Evolutionary conservation across 768 basidiomycete species (phyloP).

Genomic region (Mycena indigotica): DNA sequence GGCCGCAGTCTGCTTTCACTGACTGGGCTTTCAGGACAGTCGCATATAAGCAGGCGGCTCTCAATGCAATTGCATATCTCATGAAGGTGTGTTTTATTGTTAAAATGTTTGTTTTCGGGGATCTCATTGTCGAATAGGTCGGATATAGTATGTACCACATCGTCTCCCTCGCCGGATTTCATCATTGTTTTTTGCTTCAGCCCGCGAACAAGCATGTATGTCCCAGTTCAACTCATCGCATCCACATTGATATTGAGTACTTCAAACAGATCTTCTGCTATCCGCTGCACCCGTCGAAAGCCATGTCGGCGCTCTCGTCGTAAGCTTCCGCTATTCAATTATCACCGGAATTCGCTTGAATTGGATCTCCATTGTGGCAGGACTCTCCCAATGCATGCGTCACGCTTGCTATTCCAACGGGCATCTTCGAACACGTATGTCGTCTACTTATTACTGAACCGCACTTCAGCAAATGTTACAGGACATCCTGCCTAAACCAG

Average conservation of each 20-base stretch:
- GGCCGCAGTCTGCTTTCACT: neutral
- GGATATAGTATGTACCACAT: slow-evolving; percentile 59
- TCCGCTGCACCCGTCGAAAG: slow-evolving; percentile 72
- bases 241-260: neutral
- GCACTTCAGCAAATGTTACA: too few species aligned
- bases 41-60: slow-evolving; percentile 78
- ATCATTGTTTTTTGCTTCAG: slow-evolving; percentile 32
- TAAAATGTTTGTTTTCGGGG: neutral
- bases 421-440: slow-evolving; percentile 76
- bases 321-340: too few species aligned
- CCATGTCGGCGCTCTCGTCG: slow-evolving; percentile 70
- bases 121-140: slow-evolving; percentile 40
- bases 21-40: slow-evolving; percentile 49
- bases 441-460: too few species aligned
- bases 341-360: too few species aligned
- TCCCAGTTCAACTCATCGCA: slow-evolving; percentile 1
- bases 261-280: slow-evolving; percentile 56
- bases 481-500: slow-evolving; percentile 68
- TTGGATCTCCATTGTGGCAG: too few species aligned
- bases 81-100: slow-evolving; percentile 48
- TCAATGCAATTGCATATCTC: slow-evolving; percentile 75
- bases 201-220: slow-evolving; percentile 76
- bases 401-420: slow-evolving; percentile 72
- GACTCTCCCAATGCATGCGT: slow-evolving; percentile 81
- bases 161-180: neutral